These are phyloP conservation scores for Punctularia strigosozonata DNA, from an alignment of 768 basidiomycete genomes.

Conservation along the genomic window DNA sequence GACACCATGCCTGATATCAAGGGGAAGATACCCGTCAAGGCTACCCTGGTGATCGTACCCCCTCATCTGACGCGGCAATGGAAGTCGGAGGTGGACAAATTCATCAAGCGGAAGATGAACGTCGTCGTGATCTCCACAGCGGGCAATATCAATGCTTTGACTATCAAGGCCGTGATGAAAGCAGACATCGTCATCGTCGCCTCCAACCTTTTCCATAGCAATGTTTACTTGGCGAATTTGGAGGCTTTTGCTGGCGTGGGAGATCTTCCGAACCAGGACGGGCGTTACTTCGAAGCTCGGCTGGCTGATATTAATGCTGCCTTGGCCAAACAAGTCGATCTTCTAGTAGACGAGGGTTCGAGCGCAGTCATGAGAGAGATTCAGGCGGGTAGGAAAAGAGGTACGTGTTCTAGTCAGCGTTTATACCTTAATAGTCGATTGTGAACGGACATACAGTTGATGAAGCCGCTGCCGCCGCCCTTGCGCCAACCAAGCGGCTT, in stretches of 20 bases:
- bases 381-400: constrained; percentile 42
- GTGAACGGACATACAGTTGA: too few relatives aligned
- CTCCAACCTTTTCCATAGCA: constrained; percentile 75
- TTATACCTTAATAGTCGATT: constrained; percentile 2
- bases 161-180: constrained; percentile 61
- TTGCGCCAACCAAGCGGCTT: constrained; percentile 49
- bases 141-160: constrained; percentile 56
- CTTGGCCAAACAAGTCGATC: constrained; percentile 55
- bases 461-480: constrained; percentile 33
- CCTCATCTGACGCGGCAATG: constrained; percentile 87
- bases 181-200: constrained; percentile 85
- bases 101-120: constrained; percentile 50
- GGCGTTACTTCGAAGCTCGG: constrained; percentile 83
- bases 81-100: constrained; percentile 78
- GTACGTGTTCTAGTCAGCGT: constrained; percentile 24
- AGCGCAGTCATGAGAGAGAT: constrained; percentile 53
- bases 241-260: constrained; percentile 58
- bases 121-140: constrained; percentile 60
- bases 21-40: constrained; percentile 71
- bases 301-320: constrained; percentile 49
- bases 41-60: constrained; percentile 77
- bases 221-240: constrained; percentile 66
- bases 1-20: constrained; percentile 27
- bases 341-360: constrained; percentile 54
- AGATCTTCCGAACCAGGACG: constrained; percentile 62